Evolutionary conservation across 2,329 filamentous ascomycete species (phyloP).

Genomic region (Calcarisporium arbuscula): DNA sequence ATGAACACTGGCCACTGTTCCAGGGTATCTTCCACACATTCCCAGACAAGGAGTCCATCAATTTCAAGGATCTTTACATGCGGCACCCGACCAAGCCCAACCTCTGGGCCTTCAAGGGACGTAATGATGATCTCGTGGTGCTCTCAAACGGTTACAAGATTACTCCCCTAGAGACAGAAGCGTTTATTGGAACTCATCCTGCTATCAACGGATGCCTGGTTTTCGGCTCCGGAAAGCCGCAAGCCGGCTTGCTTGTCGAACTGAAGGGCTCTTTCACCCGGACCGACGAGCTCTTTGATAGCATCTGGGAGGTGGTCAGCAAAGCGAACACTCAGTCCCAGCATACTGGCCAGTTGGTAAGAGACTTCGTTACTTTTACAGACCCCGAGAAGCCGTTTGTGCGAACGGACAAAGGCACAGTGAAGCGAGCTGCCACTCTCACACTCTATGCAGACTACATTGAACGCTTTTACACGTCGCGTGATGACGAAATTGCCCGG

Average conservation of each 20-base stretch:
- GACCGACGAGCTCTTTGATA: constrained; percentile 26
- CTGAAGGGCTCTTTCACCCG: constrained; percentile 15
- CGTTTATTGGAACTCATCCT: constrained; percentile 18
- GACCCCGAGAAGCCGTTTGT: constrained; percentile 35
- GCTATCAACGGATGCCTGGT: constrained; percentile 20
- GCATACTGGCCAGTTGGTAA: constrained; percentile 34
- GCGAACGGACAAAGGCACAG: constrained; percentile 38
- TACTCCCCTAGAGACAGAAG: constrained; percentile 22
- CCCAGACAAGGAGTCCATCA: constrained; percentile 17
- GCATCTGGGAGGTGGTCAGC: constrained; percentile 38
- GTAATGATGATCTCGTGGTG: constrained; percentile 23
- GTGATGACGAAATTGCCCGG: constrained; percentile 9
- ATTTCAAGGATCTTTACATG: constrained; percentile 23
- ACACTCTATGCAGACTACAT: constrained; percentile 38
- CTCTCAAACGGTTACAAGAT: constrained; percentile 26
- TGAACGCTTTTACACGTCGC: constrained; percentile 33
- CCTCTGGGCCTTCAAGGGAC: constrained; percentile 22
- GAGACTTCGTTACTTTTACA: constrained; percentile 34
- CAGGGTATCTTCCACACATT: constrained; percentile 29
- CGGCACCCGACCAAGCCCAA: constrained; percentile 19
- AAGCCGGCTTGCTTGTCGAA: constrained; percentile 21
- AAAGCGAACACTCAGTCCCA: constrained; percentile 33
- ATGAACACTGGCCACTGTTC: constrained; percentile 21
- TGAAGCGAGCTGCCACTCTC: constrained; percentile 33
- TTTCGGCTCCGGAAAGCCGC: constrained; percentile 18